Evolutionary conservation across 345 rosid genomes (phyloP), one percentile per base, ranked within the genome.

Genomic region (Citrus medica): DNA sequence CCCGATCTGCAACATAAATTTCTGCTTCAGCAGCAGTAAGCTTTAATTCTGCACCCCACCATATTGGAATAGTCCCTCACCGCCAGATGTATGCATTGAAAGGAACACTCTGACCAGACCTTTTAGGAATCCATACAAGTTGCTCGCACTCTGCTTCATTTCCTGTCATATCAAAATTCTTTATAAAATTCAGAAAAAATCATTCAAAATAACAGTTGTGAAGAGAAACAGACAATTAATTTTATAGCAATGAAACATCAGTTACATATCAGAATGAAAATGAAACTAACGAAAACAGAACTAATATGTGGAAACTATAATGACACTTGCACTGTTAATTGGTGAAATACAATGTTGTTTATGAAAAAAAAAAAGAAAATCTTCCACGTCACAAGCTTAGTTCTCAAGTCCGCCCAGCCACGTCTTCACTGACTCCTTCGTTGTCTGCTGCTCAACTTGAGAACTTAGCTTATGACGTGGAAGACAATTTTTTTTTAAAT

Each of bases 111-210:
- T 27, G 28, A 28, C 28, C 28, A 22, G 89, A 67, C 80, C 67
- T 89, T 86, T 88, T 94, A 74, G 99, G 98, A 65, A 86, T 87
- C 98, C 98, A 96, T 80, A 92, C 93, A 79, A 96, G 89, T 87
- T 96, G 99, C 86, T 94, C 97, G 82, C 98, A 96, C 87, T 96
- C 99, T 68, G 91, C 97, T 89, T 96, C 98, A 82, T 96, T 96
- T 84, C 99, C 99, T 96, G 91, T 84, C 79, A 85, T 69, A 85
- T 61, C 76, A 37, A 86, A 74, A 78, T 76, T 73, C 65, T 79
- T 81, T 48, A 75, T 74, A 80, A 17, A 83, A 65, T 81, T 82
- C 79, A 83, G 78, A 72, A 79, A 77, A 72, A 72, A 65, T 73
- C 74, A 81, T 77, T 74, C 74, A 69, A 78, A 77, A 61, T 42